Percentiles rank a stretch among this genome's conserved stretches.
Evolutionary conservation across 345 rosid species (phyloP).

Genomic region (Leavenworthia alabamica): DNA sequence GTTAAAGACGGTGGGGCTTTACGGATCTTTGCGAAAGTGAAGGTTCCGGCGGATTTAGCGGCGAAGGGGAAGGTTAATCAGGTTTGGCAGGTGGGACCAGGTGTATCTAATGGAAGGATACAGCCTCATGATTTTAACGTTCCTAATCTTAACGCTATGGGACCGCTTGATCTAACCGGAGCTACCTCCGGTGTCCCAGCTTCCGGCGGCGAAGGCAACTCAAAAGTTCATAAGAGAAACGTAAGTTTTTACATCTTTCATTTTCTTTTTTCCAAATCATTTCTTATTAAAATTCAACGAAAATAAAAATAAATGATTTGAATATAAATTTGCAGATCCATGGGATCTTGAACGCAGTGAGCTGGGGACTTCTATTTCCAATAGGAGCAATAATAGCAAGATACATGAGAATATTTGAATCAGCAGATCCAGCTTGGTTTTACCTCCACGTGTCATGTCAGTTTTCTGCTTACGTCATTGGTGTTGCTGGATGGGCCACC

Average conservation of each 20-base stretch:
- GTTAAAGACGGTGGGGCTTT: conserved; percentile 26
- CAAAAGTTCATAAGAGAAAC: conserved; percentile 45
- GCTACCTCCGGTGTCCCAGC: conserved; percentile 2
- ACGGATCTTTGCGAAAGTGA: conserved; percentile 51
- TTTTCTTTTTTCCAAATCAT: no score
- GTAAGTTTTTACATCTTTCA: no score
- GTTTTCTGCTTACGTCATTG: conserved; percentile 59
- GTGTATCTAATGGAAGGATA: conserved; percentile 25
- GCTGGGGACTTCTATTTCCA: conserved; percentile 86
- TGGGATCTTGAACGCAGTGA: conserved; percentile 76
- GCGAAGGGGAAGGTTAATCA: conserved; percentile 50
- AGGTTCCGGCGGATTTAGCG: conserved; percentile 51
- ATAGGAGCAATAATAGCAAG: conserved; percentile 64
- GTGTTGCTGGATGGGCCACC: conserved; percentile 87
- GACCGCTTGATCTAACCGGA: conserved; percentile 35
- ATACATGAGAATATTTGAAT: conserved; percentile 54
- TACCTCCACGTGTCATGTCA: conserved; percentile 72
- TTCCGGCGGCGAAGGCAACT: conserved; percentile 28
- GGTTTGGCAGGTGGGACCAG: conserved; percentile 82
- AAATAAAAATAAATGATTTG: no score
- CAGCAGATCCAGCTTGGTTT: conserved; percentile 89
- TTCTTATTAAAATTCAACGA: background rate
- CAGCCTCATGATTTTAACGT: conserved; percentile 26
- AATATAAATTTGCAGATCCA: conserved; percentile 46
- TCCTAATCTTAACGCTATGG: conserved; percentile 34